Evolutionary conservation across 2,329 filamentous ascomycete species (phyloP).

Genomic region (Fusarium sp.): DNA sequence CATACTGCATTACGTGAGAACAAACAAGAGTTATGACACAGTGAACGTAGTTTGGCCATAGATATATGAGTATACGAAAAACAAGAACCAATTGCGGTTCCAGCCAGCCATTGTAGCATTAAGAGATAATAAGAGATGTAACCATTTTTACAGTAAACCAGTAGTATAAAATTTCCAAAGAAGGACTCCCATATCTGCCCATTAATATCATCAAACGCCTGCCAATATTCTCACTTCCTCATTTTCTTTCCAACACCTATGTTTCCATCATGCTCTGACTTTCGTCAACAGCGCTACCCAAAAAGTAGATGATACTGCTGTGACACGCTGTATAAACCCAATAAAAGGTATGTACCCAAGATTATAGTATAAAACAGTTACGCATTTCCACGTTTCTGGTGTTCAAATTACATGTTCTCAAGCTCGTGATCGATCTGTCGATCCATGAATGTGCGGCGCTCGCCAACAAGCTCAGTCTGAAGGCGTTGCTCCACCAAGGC

Average conservation of each 20-base stretch:
- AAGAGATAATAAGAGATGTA: slow-evolving; percentile 32
- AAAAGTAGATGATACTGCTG: slow-evolving; percentile 6
- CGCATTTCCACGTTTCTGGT: slow-evolving; percentile 6
- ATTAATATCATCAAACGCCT: slow-evolving; percentile 39
- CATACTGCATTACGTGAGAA: too few species aligned
- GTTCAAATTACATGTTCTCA: slow-evolving; percentile 80
- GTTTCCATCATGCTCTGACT: slow-evolving; percentile 18
- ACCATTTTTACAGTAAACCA: slow-evolving; percentile 38
- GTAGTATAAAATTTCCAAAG: slow-evolving; percentile 40
- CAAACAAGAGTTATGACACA: not conserved
- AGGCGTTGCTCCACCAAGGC: slow-evolving; percentile 92
- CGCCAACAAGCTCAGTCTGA: slow-evolving; percentile 87
- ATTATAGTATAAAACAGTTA: slow-evolving; percentile 30
- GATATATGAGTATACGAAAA: slow-evolving; percentile 28
- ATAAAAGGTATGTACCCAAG: slow-evolving; percentile 40
- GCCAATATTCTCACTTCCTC: slow-evolving; percentile 34
- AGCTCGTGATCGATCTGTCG: slow-evolving; percentile 92
- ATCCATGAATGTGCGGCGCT: slow-evolving; percentile 90
- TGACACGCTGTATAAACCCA: slow-evolving; percentile 31
- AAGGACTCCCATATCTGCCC: slow-evolving; percentile 42
- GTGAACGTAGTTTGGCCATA: slow-evolving; percentile 1
- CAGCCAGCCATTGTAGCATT: slow-evolving; percentile 39
- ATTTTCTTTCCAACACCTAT: slow-evolving; percentile 35
- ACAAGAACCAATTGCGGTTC: slow-evolving; percentile 23
- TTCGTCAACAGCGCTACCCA: slow-evolving; percentile 22